Evolutionary conservation across 768 basidiomycete species (phyloP).

Genomic region (Russula brevipes): DNA sequence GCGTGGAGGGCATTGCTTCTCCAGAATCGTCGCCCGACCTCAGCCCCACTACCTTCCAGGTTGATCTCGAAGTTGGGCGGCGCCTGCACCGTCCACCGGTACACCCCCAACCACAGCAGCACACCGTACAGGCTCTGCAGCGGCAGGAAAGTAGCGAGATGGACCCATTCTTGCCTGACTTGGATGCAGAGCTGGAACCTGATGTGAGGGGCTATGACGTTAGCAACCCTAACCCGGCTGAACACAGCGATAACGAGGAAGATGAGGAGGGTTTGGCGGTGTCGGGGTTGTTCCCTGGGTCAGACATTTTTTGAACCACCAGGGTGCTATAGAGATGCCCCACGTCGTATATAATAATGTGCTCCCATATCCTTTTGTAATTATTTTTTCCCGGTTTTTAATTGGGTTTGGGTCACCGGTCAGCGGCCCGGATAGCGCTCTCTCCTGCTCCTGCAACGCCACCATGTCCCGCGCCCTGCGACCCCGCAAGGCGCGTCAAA

Average conservation of each 20-base stretch:
- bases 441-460: background rate
- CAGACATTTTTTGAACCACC: conserved; percentile 23
- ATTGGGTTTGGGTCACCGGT: no score
- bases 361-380: background rate
- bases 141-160: conserved; percentile 22
- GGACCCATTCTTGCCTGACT: conserved; percentile 22
- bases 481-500: conserved; percentile 47
- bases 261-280: conserved; percentile 9
- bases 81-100: background rate
- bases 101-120: background rate
- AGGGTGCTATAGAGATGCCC: conserved; percentile 9
- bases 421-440: background rate
- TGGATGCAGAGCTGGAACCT: conserved; percentile 9
- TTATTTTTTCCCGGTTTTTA: conserved; percentile 3
- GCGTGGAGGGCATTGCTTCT: conserved; percentile 22
- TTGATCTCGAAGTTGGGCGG: conserved; percentile 15
- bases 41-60: conserved; percentile 12
- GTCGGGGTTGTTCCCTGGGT: conserved; percentile 22
- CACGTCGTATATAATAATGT: conserved; percentile 15
- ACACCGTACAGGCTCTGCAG: conserved; percentile 1
- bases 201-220: conserved; percentile 12
- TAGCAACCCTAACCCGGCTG: background rate
- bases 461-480: conserved; percentile 54
- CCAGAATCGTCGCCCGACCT: conserved; percentile 24
- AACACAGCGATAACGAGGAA: conserved; percentile 3